Evolutionary conservation across 768 basidiomycete genomes (phyloP).

Genomic region (Boletus edulis): DNA sequence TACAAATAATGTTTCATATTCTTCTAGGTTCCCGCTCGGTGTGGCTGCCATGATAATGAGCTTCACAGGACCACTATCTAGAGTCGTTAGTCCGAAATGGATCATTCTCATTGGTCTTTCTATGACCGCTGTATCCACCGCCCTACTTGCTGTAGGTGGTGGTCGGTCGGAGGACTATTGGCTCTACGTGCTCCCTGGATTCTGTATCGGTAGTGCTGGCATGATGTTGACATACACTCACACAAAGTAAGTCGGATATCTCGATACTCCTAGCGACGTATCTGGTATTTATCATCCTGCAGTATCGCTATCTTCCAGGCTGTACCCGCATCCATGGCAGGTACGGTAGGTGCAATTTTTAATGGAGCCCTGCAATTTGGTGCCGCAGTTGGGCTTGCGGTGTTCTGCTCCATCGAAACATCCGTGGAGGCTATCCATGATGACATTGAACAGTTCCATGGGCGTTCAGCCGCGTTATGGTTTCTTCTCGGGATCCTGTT

Average conservation of each 20-base stretch:
- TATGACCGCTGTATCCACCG: constrained; percentile 37
- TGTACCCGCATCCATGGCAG: constrained; percentile 47
- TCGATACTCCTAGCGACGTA: not conserved
- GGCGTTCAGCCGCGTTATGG: constrained; percentile 46
- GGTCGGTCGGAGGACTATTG: constrained; percentile 43
- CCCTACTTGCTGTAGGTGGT: constrained; percentile 43
- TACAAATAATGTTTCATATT: not conserved
- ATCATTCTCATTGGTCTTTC: constrained; percentile 43
- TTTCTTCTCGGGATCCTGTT: constrained; percentile 38
- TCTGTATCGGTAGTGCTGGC: constrained; percentile 46
- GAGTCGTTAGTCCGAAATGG: constrained; percentile 40
- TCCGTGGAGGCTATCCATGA: constrained; percentile 38
- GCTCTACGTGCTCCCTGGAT: constrained; percentile 47
- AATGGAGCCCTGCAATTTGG: constrained; percentile 53
- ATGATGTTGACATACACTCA: constrained; percentile 45
- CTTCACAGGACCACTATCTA: constrained; percentile 40
- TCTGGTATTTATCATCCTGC: not conserved
- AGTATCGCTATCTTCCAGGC: constrained; percentile 53
- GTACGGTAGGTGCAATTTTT: constrained; percentile 56
- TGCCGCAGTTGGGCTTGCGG: constrained; percentile 48
- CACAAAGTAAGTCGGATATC: constrained; percentile 39
- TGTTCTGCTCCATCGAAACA: constrained; percentile 46
- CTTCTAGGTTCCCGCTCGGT: constrained; percentile 41
- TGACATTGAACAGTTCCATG: constrained; percentile 32
- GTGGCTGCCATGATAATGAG: constrained; percentile 35